Percentiles rank a stretch among this genome's conserved stretches.
These are phyloP conservation scores for Penicillium sp. DNA, from an alignment of 2,329 filamentous ascomycete genomes.

Conservation along the genomic window DNA sequence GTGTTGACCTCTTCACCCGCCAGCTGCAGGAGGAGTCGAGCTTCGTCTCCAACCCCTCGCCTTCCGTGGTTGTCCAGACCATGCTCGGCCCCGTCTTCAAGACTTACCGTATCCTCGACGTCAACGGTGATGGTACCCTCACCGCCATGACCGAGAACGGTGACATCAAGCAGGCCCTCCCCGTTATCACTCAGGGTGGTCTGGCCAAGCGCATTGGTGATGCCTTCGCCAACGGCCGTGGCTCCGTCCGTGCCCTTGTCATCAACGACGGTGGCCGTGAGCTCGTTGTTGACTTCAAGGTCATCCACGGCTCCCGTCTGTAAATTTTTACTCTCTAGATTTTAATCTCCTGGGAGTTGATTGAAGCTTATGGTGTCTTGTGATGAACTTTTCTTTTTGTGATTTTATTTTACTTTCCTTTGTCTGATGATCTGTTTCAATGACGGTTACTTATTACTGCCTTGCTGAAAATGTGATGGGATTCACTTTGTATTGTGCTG, in stretches of 20 bases:
- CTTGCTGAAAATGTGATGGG: slow-evolving; percentile 19
- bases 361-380: slow-evolving; percentile 8
- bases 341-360: slow-evolving; percentile 1
- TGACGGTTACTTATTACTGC: slow-evolving; percentile 16
- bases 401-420: slow-evolving; percentile 21
- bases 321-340: slow-evolving; percentile 40
- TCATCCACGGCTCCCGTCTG: slow-evolving; percentile 76
- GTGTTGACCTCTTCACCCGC: slow-evolving; percentile 99
- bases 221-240: slow-evolving; percentile 87
- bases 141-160: slow-evolving; percentile 99
- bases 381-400: slow-evolving; percentile 15
- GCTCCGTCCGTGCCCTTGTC: slow-evolving; percentile 91
- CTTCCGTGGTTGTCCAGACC: slow-evolving; percentile 97
- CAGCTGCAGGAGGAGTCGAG: slow-evolving; percentile 98
- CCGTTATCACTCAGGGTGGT: slow-evolving; percentile 92
- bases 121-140: slow-evolving; percentile 77
- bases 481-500: slow-evolving; percentile 2
- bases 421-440: slow-evolving; percentile 25
- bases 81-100: slow-evolving; percentile 99
- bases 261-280: slow-evolving; percentile 91
- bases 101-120: slow-evolving; percentile 99
- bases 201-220: slow-evolving; percentile 78
- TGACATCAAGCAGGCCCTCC: slow-evolving; percentile 94
- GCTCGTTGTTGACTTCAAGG: slow-evolving; percentile 98
- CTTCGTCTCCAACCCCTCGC: slow-evolving; percentile 95